Evolutionary conservation across 495 filamentous ascomycete species (phyloP).

Genomic region (Cercophora sp.): DNA sequence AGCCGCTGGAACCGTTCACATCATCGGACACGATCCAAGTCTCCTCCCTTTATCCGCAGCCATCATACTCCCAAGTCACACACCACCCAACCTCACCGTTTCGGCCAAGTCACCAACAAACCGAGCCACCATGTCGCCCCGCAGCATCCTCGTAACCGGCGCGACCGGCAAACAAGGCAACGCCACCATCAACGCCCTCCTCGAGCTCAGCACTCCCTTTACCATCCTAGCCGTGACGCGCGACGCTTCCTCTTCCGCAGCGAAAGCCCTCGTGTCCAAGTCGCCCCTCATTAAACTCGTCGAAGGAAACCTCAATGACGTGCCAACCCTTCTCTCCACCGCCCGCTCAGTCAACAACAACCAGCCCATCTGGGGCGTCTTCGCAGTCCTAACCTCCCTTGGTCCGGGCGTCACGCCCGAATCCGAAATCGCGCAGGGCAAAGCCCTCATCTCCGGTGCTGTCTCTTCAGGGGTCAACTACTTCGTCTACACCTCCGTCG

Average conservation of each 20-base stretch:
- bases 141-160: conserved; percentile 62
- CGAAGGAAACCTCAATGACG: conserved; percentile 55
- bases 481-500: conserved; percentile 68
- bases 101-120: no score
- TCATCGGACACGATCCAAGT: no score
- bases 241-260: conserved; percentile 43
- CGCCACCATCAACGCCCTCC: conserved; percentile 53
- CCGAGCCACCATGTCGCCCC: no score
- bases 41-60: no score
- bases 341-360: conserved; percentile 35
- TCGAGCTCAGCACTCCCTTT: conserved; percentile 29
- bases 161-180: conserved; percentile 70
- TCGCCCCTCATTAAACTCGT: conserved; percentile 50
- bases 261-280: conserved; percentile 44
- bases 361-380: conserved; percentile 36
- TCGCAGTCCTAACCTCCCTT: conserved; percentile 37
- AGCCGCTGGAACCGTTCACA: no score
- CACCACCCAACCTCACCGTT: no score
- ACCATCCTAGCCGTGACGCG: conserved; percentile 64
- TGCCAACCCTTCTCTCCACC: conserved; percentile 46
- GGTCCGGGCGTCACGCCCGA: conserved; percentile 47
- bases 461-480: conserved; percentile 55
- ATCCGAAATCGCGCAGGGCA: conserved; percentile 60
- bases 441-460: conserved; percentile 56
- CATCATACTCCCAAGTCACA: no score